A percentile compares a stretch with the other conserved stretches of the same genome.
Evolutionary conservation across 495 filamentous ascomycete species (phyloP).

Genomic region (Haplographium delicatum): DNA sequence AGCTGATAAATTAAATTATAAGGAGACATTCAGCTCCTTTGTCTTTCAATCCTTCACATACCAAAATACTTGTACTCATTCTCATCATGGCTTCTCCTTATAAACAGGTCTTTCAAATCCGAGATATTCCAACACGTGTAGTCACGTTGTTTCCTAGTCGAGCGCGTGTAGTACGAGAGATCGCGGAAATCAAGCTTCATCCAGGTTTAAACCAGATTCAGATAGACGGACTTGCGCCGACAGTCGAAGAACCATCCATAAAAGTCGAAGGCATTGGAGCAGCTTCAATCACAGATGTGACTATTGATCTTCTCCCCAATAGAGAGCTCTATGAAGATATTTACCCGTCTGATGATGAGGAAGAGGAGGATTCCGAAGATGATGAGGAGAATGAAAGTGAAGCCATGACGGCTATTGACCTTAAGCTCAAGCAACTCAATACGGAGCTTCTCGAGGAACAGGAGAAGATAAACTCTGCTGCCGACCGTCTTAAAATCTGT

Average conservation of each 20-base stretch:
- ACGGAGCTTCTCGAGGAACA: conserved; percentile 29
- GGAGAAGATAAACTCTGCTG: conserved; percentile 32
- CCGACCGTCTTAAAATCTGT: conserved; percentile 37
- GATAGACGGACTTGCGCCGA: conserved; percentile 59
- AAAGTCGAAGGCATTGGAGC: conserved; percentile 63
- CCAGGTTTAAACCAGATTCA: conserved; percentile 59
- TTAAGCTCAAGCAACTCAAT: conserved; percentile 22
- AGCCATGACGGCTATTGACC: conserved; percentile 21
- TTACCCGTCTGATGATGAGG: conserved; percentile 43
- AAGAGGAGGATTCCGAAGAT: conserved; percentile 33
- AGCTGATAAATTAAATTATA: background rate
- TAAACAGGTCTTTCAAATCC: conserved; percentile 44
- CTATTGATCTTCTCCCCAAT: conserved; percentile 57
- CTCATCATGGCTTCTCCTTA: conserved; percentile 16
- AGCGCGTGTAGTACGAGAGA: conserved; percentile 58
- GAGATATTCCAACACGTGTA: conserved; percentile 50
- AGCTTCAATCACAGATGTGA: conserved; percentile 61
- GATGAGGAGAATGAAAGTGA: conserved; percentile 26
- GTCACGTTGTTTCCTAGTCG: conserved; percentile 58
- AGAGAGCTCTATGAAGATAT: conserved; percentile 51
- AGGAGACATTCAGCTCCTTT: background rate
- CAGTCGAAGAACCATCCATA: conserved; percentile 60
- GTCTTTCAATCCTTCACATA: background rate
- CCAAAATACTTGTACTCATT: background rate
- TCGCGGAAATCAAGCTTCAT: conserved; percentile 49